Conservation (phyloP, 208 protist species). For the Leishmania tropica region DNA sequence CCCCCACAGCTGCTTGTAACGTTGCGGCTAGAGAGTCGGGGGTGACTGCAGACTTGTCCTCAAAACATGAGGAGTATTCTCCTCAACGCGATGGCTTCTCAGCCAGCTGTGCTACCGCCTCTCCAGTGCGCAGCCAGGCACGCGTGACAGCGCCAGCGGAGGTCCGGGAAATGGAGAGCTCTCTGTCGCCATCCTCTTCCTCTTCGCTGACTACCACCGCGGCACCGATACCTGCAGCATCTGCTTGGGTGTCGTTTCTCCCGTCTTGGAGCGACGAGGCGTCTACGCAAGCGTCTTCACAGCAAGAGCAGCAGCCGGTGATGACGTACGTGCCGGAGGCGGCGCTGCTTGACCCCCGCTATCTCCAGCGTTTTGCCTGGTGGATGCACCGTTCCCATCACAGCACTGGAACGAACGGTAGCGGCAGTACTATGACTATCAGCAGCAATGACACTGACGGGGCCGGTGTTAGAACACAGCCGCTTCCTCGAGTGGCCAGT, state of each 20-base stretch:
- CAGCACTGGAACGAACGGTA: background rate
- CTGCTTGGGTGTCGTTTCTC: background rate
- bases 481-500: background rate
- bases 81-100: background rate
- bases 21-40: background rate
- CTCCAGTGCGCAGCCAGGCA: background rate
- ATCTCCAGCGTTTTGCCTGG: conserved; percentile 55
- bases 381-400: conserved; percentile 43
- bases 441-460: background rate
- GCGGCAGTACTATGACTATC: background rate
- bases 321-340: conserved; percentile 48
- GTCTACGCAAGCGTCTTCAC: background rate
- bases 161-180: background rate
- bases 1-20: background rate
- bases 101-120: background rate
- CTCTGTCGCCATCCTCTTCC: background rate
- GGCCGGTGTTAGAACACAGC: background rate
- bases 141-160: background rate
- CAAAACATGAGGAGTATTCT: background rate
- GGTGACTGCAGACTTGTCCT: background rate
- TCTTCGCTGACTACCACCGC: conserved; percentile 1
- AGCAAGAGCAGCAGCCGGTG: background rate
- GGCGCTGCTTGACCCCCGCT: conserved; percentile 60
- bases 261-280: background rate
- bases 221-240: background rate